Evolutionary conservation across 2,329 filamentous ascomycete species (phyloP).

Genomic region (Fusarium chaquense): DNA sequence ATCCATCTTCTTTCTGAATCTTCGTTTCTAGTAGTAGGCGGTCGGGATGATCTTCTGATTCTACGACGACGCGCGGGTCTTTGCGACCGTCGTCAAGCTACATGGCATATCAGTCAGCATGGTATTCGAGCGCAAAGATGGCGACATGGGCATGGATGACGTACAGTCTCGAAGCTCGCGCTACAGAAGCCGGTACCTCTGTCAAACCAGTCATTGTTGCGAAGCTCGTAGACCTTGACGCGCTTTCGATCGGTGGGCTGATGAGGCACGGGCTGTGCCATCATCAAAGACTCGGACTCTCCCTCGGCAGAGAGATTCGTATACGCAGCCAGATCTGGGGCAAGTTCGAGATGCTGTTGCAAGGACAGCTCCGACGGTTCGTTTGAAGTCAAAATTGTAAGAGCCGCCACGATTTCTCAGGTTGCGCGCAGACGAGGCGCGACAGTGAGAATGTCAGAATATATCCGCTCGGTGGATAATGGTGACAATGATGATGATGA

Average conservation of each 20-base stretch:
- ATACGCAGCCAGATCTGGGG: conserved; percentile 65
- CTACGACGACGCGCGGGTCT: conserved; percentile 88
- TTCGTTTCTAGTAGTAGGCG: conserved; percentile 87
- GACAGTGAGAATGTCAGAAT: conserved; percentile 37
- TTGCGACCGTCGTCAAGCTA: conserved; percentile 73
- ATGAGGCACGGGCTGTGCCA: conserved; percentile 79
- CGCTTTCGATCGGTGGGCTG: conserved; percentile 75
- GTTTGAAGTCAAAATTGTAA: conserved; percentile 66
- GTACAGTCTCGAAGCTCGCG: conserved; percentile 78
- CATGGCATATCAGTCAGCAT: conserved; percentile 42
- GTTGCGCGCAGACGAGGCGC: conserved; percentile 50
- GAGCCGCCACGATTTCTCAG: conserved; percentile 65
- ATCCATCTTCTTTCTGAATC: conserved; percentile 93
- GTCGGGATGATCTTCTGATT: conserved; percentile 91
- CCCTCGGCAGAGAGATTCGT: conserved; percentile 62
- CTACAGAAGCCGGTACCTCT: conserved; percentile 95
- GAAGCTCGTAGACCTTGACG: conserved; percentile 99
- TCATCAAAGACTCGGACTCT: conserved; percentile 73
- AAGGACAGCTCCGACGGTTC: conserved; percentile 67
- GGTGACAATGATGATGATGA: conserved; percentile 2
- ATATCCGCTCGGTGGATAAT: background rate
- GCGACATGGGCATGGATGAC: conserved; percentile 50
- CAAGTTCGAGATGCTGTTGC: conserved; percentile 70
- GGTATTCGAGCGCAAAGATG: conserved; percentile 19
- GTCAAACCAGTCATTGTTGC: conserved; percentile 99